These are phyloP conservation scores for Colletotrichum sp. DNA, from an alignment of 2,329 filamentous ascomycete genomes.

Conservation along the genomic window DNA sequence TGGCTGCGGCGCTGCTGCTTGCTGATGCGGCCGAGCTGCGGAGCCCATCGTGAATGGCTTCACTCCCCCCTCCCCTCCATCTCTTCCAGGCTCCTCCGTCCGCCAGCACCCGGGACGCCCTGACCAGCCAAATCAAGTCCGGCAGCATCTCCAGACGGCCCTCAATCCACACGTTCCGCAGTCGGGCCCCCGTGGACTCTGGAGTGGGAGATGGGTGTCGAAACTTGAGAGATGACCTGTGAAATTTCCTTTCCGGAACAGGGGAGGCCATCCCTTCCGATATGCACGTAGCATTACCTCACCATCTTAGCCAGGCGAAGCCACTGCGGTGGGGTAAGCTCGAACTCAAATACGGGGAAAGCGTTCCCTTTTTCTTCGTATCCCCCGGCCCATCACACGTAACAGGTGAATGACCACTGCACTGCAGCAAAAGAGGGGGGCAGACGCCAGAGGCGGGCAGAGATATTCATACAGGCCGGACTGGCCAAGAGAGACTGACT, in stretches of 20 bases:
- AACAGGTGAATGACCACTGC: slow-evolving; percentile 7
- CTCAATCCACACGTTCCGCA: not conserved
- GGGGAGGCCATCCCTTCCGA: slow-evolving; percentile 17
- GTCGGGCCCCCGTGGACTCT: not conserved
- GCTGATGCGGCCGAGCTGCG: slow-evolving; percentile 13
- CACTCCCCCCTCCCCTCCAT: not conserved
- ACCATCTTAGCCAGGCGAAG: slow-evolving; percentile 15
- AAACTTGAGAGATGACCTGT: not conserved
- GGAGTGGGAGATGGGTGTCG: not conserved
- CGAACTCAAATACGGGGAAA: slow-evolving; percentile 14
- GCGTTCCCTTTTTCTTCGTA: slow-evolving; percentile 14
- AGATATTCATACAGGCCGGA: not conserved
- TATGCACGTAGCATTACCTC: slow-evolving; percentile 20
- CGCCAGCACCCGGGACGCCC: slow-evolving; percentile 1
- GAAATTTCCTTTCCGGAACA: slow-evolving; percentile 9
- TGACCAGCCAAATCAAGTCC: slow-evolving; percentile 1
- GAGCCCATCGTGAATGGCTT: slow-evolving; percentile 7
- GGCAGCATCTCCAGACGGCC: slow-evolving; percentile 9
- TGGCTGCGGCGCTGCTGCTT: not conserved
- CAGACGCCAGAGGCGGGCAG: not conserved
- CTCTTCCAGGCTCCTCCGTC: not conserved
- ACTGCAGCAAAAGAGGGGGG: not conserved
- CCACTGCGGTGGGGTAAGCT: slow-evolving; percentile 11
- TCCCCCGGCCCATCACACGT: slow-evolving; percentile 14
- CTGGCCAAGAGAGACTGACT: not conserved